phyloP scores from a whole-genome alignment of 139 green algal species.

The Haematococcus lacustris region DNA sequence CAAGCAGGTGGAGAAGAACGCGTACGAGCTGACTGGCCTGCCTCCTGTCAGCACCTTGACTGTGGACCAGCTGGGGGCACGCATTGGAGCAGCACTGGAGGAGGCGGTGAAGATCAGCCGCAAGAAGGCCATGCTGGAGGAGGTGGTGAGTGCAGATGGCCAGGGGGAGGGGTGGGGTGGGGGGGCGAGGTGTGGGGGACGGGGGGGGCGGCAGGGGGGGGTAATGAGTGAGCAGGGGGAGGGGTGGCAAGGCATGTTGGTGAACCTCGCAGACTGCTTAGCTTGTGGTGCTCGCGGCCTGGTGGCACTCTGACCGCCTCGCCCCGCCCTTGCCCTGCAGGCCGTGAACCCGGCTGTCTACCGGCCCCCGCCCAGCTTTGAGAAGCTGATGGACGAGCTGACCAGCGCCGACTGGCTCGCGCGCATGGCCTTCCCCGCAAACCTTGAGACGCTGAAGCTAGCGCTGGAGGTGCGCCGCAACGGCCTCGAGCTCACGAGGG shows the following conservation, averaged over 20 bases:
- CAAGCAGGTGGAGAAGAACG: conserved; percentile 3
- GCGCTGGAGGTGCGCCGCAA: background rate
- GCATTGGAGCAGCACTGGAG: background rate
- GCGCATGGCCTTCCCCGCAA: conserved; percentile 6
- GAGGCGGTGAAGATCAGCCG: conserved; percentile 7
- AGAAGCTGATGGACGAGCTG: background rate
- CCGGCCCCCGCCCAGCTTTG: conserved; percentile 1
- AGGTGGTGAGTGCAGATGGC: background rate
- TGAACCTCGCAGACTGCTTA: too few species aligned
- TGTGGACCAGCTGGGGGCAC: conserved; percentile 1
- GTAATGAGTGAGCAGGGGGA: too few species aligned
- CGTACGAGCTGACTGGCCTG: conserved; percentile 3
- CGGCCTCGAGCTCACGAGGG: background rate
- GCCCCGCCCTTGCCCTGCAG: too few species aligned
- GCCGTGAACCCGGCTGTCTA: too few species aligned
- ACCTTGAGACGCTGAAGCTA: conserved; percentile 6
- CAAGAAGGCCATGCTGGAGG: conserved; percentile 10
- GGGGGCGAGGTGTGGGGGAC: too few species aligned
- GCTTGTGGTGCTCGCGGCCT: too few species aligned
- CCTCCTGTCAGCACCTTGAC: conserved; percentile 1
- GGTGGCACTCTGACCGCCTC: too few species aligned
- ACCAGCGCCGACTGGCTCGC: background rate
- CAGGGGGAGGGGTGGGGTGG: background rate
- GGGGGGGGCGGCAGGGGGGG: too few species aligned
- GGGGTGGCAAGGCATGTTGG: too few species aligned